A percentile compares a stretch with the other conserved stretches of the same genome.
These are phyloP conservation scores for Microbotryum silenes-acaulis DNA, from an alignment of 1,284 basidiomycete genomes.

Conservation along the genomic window DNA sequence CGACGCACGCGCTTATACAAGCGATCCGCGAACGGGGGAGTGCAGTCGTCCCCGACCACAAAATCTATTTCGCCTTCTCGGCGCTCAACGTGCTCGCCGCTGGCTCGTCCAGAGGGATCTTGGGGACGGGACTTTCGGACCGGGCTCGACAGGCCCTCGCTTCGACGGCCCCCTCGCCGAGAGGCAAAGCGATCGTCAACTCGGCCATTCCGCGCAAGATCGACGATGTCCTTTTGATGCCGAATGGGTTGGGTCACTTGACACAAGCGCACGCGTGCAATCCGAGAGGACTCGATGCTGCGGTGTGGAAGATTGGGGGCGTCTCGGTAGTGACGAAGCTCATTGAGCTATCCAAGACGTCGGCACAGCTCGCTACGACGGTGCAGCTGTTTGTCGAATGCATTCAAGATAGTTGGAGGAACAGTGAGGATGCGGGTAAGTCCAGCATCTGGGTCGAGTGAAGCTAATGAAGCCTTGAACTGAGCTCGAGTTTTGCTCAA, in stretches of 20 bases:
- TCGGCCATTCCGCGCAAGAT: slow-evolving; percentile 16
- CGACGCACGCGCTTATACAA: slow-evolving; percentile 26
- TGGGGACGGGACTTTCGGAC: not conserved
- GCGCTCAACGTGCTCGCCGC: slow-evolving; percentile 19
- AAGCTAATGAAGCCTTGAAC: not conserved
- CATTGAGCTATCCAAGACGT: slow-evolving; percentile 66
- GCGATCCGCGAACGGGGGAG: slow-evolving; percentile 26
- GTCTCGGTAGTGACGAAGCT: slow-evolving; percentile 65
- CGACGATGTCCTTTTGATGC: slow-evolving; percentile 8
- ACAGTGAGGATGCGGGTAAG: slow-evolving; percentile 53
- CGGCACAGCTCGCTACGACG: slow-evolving; percentile 63
- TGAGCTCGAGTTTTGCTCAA: slow-evolving; percentile 3
- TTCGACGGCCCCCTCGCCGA: not conserved
- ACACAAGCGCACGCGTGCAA: slow-evolving; percentile 55
- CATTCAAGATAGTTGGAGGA: slow-evolving; percentile 76
- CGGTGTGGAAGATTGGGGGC: slow-evolving; percentile 77
- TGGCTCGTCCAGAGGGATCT: not conserved
- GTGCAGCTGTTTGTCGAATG: slow-evolving; percentile 67
- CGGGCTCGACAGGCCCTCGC: slow-evolving; percentile 7
- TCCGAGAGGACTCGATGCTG: slow-evolving; percentile 60
- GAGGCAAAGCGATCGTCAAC: slow-evolving; percentile 25
- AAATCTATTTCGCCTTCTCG: slow-evolving; percentile 29
- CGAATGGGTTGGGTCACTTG: slow-evolving; percentile 38
- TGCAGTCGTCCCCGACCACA: slow-evolving; percentile 26
- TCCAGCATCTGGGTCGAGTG: not conserved